Evolutionary conservation across 495 filamentous ascomycete species (phyloP), one percentile per base, ranked within the genome.

Genomic region (Cercophora scortea): DNA sequence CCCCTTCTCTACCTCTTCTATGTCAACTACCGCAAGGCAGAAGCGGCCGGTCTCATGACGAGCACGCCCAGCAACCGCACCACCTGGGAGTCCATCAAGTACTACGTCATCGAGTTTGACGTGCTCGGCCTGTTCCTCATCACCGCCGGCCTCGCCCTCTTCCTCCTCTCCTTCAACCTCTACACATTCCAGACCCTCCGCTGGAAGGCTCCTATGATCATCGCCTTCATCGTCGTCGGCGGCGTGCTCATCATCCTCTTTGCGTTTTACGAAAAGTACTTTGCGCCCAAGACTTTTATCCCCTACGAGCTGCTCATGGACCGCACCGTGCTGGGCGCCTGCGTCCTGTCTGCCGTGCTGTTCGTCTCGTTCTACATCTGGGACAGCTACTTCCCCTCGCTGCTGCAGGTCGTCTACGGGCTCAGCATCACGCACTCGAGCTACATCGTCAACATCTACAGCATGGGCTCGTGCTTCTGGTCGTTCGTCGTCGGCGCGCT

Each of bases 381-480:
- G 84, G 78, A 85, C 60, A 70, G 71, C 42, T 85, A 81, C 66
- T 86, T 85, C 70, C 71, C 67, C 52, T 82, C 80, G 33, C 89
- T 83, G 69, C 70, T 88, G 6, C 82, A 86, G 67, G 83, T 88
- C n/a, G 87, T 90, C 45, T 78, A 83, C 64, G 63, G 73, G 42
- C 74, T 89, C 6, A 70, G 56, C 58, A 55, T 84, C 48, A 71
- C 69, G 4, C 52, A 83, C 35, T 73, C 85, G 1, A 78, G 77
- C 11, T 90, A 88, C 63, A 74, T 91, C 52, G 50, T 62, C 18
- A 78, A 85, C 54, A 86, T 81, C 60, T 91, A 88, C 73, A 81
- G 71, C 63, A 71, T 90, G 42, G 85, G 84, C 8, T 82, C 85
- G 15, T 85, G 80, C 64, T 72, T 87, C 59, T 81, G 72, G 69